phyloP scores from a whole-genome alignment of 345 rosid genomes.

The Clausena lansium region DNA sequence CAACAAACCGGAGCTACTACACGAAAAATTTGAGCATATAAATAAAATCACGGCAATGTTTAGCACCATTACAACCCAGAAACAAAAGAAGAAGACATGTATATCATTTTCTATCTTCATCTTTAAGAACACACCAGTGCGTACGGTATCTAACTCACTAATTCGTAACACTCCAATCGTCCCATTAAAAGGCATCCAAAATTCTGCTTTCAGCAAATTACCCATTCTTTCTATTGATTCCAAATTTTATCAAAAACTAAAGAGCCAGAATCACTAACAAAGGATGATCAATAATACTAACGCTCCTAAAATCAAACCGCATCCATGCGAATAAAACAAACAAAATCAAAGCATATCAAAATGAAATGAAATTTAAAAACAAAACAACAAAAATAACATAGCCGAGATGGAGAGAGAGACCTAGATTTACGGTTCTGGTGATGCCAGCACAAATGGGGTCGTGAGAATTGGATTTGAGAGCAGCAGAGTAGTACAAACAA shows the following conservation, averaged over 20 bases:
- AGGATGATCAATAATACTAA: neutral
- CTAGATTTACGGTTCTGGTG: constrained; percentile 36
- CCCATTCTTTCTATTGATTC: neutral
- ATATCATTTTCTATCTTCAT: neutral
- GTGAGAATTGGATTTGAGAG: constrained; percentile 32
- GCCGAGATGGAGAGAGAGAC: constrained; percentile 5
- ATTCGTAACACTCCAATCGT: neutral
- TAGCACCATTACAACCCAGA: neutral
- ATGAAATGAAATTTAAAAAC: too few species aligned
- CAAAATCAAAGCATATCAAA: too few species aligned
- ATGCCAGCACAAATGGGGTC: constrained; percentile 45
- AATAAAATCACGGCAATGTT: neutral
- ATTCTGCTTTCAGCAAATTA: neutral
- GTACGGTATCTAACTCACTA: neutral
- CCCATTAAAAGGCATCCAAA: neutral
- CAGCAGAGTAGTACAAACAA: constrained; percentile 41
- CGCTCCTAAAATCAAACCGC: neutral
- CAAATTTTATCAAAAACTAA: too few species aligned
- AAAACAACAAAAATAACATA: too few species aligned
- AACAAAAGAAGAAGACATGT: neutral
- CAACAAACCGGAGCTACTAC: neutral
- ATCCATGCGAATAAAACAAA: neutral
- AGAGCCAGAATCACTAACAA: neutral
- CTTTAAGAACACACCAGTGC: neutral
- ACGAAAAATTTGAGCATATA: neutral